Evolutionary conservation across 1,284 basidiomycete species (phyloP), one percentile per base, ranked within the genome.

Genomic region (Bjerkandera adusta): DNA sequence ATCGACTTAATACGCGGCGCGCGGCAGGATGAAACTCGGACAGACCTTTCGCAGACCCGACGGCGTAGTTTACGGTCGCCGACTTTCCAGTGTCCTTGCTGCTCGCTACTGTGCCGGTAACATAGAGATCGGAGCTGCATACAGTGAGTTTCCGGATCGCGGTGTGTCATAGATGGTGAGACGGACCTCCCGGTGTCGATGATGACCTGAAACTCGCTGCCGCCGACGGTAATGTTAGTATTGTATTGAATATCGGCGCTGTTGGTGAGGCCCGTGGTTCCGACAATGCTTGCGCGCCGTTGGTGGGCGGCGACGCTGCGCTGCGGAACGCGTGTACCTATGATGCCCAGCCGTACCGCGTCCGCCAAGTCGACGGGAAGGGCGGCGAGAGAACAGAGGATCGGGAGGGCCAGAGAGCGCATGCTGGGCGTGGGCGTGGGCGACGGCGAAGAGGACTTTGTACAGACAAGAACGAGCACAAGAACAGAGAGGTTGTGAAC

Each of bases 101-200:
- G 33, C 63, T 61, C 4, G 66, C 61, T 1, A 83, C 71, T 22
- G 53, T 61, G 11, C 74, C 79, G 13, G 73, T 72, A 1, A 84
- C 74, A 73, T 78, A 82, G 15, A 83, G 62, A 59, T 84, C 82
- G 20, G 80, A 76, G 49, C 81, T 73, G 43, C 11, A 26, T 13
- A 11, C 15, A 39, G 42, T 45, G 13, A 47, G 33, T 21, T 4
- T 21, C 11, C 11, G 6, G 25, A 24, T 24, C 36, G 15, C 22
- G 40, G n/a, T 46, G 16, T 39, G 21, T 39, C 11, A 26, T 13
- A 15, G 21, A 25, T 1, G 11, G 37, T 39, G 35, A 15, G n/a
- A 8, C 54, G 37, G 49, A 82, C 85, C 82, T 86, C 42, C 84
- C 85, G 5, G 84, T 85, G 56, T 87, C 84, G 45, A 87, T 71